A percentile compares a stretch with the other conserved stretches of the same genome.
Evolutionary conservation across 106 monocot genomes (phyloP).

Genomic region (Agapanthus africanus): DNA sequence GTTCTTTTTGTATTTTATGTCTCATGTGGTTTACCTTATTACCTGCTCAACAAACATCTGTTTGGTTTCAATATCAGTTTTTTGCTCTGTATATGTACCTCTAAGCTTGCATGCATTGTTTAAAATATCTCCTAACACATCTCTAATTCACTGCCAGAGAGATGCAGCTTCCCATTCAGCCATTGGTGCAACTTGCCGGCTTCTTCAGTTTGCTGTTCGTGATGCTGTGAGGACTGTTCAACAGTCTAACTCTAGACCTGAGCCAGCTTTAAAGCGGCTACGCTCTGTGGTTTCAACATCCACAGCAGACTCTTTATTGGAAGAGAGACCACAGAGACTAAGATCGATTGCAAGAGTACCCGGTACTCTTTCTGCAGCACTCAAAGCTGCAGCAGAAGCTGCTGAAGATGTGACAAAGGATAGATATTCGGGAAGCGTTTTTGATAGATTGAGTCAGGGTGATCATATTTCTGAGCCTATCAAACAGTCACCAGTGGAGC

Average conservation of each 20-base stretch:
- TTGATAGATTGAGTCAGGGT: slow-evolving; percentile 47
- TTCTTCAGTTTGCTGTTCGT: slow-evolving; percentile 95
- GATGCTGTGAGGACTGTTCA: slow-evolving; percentile 74
- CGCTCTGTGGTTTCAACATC: slow-evolving; percentile 70
- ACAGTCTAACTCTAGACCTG: slow-evolving; percentile 30
- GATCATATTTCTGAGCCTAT: not conserved
- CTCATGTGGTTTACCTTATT: not conserved
- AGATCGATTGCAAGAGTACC: slow-evolving; percentile 29
- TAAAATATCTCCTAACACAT: not conserved
- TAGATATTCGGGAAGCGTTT: slow-evolving; percentile 56
- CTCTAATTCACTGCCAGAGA: slow-evolving; percentile 22
- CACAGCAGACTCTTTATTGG: slow-evolving; percentile 13
- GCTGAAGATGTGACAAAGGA: slow-evolving; percentile 57
- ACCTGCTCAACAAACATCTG: not conserved
- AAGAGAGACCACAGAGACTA: slow-evolving; percentile 30
- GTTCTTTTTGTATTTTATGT: not conserved
- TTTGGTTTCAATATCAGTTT: not conserved
- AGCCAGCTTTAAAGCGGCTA: slow-evolving; percentile 49
- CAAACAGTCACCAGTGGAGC: slow-evolving; percentile 17
- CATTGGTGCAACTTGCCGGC: slow-evolving; percentile 56
- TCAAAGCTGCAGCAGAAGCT: slow-evolving; percentile 74
- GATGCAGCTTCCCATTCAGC: slow-evolving; percentile 29
- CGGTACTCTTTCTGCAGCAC: slow-evolving; percentile 32
- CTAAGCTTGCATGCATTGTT: not conserved
- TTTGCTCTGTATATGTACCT: not conserved